Base-by-base conservation (phyloP, 2,329 filamentous ascomycete genomes). In the Geoglossum cookeanum region DNA sequence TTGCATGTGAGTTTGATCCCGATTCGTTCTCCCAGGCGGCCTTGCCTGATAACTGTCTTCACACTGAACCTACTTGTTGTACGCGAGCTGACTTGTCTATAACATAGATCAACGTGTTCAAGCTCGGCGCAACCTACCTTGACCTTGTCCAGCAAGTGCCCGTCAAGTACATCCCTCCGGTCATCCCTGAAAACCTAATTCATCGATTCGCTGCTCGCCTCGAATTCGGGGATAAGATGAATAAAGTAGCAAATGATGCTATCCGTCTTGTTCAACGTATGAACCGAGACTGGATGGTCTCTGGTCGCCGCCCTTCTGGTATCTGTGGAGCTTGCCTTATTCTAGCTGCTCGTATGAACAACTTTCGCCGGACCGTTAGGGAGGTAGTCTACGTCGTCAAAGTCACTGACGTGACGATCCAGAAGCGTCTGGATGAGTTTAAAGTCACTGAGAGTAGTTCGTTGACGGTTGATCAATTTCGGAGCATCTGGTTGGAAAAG, bases 381-480 rank as follows among this genome's bases (percentile, higher is more conserved):
- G 92, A 98, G 70, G 86, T 98, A 7, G 91, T 97, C n/a, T 97
- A 95, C 67, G 87, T 96, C 42, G 91, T 96, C 67, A 97, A 96
- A 67, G 90, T 97, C 55, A 94, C 90, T 47, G 94, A 94, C 62
- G 79, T 88, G 60, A 98, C 92, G 6, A 88, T 98, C 59, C 85
- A 89, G 65, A 87, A 91, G 67, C 88, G 92, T 60, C 74, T 98
- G 8, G 83, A 90, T 62, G 92, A 98, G 66, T 98, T 97, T 71
- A 88, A 87, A 61, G 78, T 83, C 35, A 95, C 91, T 0, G 85
- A 87, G 61, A 89, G 85, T 60, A 88, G 88, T 62, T 80, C 81
- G 55, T 78, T 97, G 69, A 92, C 88, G 0, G 86, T 98, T 22
- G 84, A 90, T 60, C 84, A 96, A 64, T 95, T 95, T 64, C 75